These are phyloP conservation scores for Aspergillus nidulans DNA, from an alignment of 495 filamentous ascomycete species.

Conservation along the genomic window DNA sequence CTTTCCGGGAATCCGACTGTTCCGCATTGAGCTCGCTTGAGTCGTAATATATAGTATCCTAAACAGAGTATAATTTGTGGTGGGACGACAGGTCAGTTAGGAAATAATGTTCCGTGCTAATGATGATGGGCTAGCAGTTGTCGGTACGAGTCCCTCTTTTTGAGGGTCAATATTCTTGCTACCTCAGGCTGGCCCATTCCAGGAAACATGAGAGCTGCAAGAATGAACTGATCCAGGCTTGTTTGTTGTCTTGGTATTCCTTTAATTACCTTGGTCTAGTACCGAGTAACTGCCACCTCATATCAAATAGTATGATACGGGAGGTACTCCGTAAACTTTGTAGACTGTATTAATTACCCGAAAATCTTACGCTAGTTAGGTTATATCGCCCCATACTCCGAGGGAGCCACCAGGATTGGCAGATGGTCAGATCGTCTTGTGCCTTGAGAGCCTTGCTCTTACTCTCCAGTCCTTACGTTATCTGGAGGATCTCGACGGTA, in stretches of 20 bases:
- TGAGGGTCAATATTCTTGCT: not conserved
- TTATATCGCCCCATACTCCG: not conserved
- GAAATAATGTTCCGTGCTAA: constrained; percentile 5
- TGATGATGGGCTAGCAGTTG: not conserved
- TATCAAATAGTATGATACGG: no score
- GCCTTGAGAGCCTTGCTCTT: not conserved
- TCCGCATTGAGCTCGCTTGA: not conserved
- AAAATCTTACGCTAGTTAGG: not conserved
- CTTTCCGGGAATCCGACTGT: constrained; percentile 18
- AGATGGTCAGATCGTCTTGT: not conserved
- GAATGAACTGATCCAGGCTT: not conserved
- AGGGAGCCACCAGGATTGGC: not conserved
- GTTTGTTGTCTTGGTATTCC: not conserved
- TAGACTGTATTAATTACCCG: no score
- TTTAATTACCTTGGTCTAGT: not conserved
- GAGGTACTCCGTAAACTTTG: no score
- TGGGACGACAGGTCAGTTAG: not conserved
- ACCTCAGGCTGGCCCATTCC: not conserved
- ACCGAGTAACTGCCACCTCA: not conserved
- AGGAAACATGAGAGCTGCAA: not conserved
- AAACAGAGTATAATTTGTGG: not conserved
- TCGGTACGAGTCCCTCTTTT: not conserved
- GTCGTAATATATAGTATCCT: no score
- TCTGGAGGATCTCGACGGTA: constrained; percentile 16
- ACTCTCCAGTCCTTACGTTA: constrained; percentile 20